Conservation (phyloP, 1,284 basidiomycete species). For the Coniferiporia weirii region DNA sequence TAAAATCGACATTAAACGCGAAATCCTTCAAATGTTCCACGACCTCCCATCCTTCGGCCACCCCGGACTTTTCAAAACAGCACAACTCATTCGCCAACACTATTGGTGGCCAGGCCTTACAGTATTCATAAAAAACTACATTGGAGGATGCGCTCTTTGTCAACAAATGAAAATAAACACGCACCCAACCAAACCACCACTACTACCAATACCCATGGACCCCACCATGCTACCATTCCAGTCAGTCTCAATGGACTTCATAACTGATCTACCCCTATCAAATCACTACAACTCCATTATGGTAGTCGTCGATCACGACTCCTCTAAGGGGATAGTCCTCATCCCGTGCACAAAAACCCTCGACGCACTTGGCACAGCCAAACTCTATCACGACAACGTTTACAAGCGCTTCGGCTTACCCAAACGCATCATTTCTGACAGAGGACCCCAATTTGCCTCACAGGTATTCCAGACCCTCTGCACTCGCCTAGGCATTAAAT, state of each 20-base stretch:
- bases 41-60: constrained; percentile 34
- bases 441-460: constrained; percentile 20
- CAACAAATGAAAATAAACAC: constrained; percentile 30
- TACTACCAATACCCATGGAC: neutral
- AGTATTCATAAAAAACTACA: constrained; percentile 29
- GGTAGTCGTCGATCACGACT: neutral
- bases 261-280: constrained; percentile 22
- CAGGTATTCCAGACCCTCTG: constrained; percentile 17
- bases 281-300: neutral
- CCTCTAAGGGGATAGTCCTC: neutral
- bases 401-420: neutral
- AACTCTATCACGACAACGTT: neutral
- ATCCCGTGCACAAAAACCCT: neutral
- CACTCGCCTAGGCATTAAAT: constrained; percentile 14
- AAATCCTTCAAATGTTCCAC: constrained; percentile 27
- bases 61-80: constrained; percentile 35
- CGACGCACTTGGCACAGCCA: constrained; percentile 24
- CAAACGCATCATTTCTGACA: constrained; percentile 19
- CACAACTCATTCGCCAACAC: constrained; percentile 29
- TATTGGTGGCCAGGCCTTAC: constrained; percentile 42
- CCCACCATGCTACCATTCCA: neutral
- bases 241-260: constrained; percentile 32
- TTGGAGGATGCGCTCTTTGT: constrained; percentile 35
- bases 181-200: constrained; percentile 13
- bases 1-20: constrained; percentile 19